Conservation (phyloP, 352 stramenopile genomes). For the Pythium dissimile region DNA sequence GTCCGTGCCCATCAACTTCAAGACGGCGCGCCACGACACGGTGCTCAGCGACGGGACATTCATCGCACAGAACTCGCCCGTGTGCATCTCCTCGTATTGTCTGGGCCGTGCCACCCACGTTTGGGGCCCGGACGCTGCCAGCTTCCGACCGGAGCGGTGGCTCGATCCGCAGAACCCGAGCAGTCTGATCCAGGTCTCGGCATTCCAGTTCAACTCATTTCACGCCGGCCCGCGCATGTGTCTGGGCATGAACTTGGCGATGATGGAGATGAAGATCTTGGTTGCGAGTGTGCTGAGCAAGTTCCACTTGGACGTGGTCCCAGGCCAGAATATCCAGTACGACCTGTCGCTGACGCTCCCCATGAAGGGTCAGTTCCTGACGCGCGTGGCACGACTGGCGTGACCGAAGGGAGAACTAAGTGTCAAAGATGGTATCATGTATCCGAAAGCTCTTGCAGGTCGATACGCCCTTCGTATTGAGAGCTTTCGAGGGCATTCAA, state of each 20-base stretch:
- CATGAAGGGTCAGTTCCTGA: constrained; percentile 12
- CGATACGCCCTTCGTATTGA: no score
- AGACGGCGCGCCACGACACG: constrained; percentile 23
- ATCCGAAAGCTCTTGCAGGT: no score
- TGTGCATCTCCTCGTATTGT: constrained; percentile 27
- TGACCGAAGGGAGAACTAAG: neutral
- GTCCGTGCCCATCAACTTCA: constrained; percentile 34
- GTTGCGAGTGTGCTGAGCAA: constrained; percentile 30
- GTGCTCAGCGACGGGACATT: constrained; percentile 34
- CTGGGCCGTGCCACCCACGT: constrained; percentile 27
- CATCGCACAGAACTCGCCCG: constrained; percentile 20
- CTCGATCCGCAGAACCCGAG: constrained; percentile 13
- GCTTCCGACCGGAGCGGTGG: constrained; percentile 33
- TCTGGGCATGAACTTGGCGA: constrained; percentile 36
- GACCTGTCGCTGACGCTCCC: constrained; percentile 22
- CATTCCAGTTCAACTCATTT: constrained; percentile 48
- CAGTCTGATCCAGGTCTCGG: constrained; percentile 19
- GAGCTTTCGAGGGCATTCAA: no score
- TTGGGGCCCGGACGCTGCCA: constrained; percentile 28
- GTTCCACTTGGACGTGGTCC: constrained; percentile 27
- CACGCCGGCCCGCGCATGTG: constrained; percentile 44
- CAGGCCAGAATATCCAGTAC: constrained; percentile 16
- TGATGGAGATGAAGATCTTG: constrained; percentile 46
- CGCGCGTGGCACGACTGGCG: neutral
- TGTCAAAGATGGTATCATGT: neutral